phyloP scores from a whole-genome alignment of 208 protist genomes.

The Novymonas esmeraldas region DNA sequence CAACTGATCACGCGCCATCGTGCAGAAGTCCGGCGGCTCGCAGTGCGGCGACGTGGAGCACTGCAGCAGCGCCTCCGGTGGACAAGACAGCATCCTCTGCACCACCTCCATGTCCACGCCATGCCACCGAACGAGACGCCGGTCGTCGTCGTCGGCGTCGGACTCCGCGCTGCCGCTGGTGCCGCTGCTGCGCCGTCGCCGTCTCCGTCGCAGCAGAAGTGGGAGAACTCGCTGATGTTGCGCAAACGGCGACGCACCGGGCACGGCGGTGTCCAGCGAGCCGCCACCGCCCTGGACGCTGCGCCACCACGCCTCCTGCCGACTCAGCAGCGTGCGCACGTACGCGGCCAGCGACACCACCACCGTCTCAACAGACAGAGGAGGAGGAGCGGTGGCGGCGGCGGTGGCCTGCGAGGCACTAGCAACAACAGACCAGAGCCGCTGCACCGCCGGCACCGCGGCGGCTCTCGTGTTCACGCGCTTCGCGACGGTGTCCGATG shows the following conservation, averaged over 20 bases:
- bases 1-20: slow-evolving; percentile 19
- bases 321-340: slow-evolving; percentile 10
- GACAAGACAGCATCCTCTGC: slow-evolving; percentile 11
- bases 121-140: slow-evolving; percentile 4
- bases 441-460: background rate
- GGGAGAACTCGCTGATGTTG: slow-evolving; percentile 7
- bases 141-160: background rate
- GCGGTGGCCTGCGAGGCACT: background rate
- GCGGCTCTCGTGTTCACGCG: slow-evolving; percentile 6
- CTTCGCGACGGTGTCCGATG: background rate
- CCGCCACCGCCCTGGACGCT: background rate
- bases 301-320: slow-evolving; percentile 17
- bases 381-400: background rate
- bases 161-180: background rate
- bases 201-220: background rate
- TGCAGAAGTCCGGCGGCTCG: slow-evolving; percentile 62
- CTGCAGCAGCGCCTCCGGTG: slow-evolving; percentile 37
- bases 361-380: background rate
- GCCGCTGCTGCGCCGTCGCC: background rate
- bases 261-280: too few relatives aligned
- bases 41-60: slow-evolving; percentile 71
- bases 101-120: slow-evolving; percentile 8
- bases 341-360: slow-evolving; percentile 13
- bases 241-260: background rate
- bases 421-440: slow-evolving; percentile 18